Evolutionary conservation across 257 asterid species (phyloP).

Genomic region (Vinca minor): DNA sequence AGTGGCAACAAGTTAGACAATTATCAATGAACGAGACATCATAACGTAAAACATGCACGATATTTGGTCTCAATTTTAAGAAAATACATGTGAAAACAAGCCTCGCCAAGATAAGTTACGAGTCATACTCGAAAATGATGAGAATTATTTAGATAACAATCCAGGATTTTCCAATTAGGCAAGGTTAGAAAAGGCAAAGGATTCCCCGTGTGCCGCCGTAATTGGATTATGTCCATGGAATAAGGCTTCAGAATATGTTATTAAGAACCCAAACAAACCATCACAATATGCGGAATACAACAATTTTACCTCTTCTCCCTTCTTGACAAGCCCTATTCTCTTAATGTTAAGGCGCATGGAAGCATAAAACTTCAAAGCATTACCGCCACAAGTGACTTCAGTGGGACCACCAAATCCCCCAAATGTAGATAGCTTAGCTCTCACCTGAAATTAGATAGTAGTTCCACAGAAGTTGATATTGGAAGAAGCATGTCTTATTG

Average conservation of each 20-base stretch:
- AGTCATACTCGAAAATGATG: not conserved
- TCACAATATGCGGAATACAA: conserved; percentile 4
- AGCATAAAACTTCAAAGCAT: conserved; percentile 95
- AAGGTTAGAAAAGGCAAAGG: no score
- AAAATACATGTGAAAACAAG: no score
- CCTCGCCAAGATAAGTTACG: not conserved
- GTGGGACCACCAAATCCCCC: conserved; percentile 85
- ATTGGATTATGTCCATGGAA: not conserved
- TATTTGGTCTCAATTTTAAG: no score
- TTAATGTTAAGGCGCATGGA: conserved; percentile 83
- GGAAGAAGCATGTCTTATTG: not conserved
- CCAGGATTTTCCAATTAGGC: not conserved
- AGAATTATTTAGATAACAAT: not conserved
- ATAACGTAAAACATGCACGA: no score
- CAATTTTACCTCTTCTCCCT: conserved; percentile 75
- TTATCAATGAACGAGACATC: no score
- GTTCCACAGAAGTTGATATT: conserved; percentile 15
- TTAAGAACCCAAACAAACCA: not conserved
- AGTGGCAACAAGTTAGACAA: no score
- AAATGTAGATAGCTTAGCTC: conserved; percentile 68
- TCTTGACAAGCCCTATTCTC: conserved; percentile 76
- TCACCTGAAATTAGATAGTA: conserved; percentile 40
- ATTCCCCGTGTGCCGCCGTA: not conserved
- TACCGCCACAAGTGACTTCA: conserved; percentile 99
- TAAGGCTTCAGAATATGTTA: not conserved